Evolutionary conservation across 305 asterid species (phyloP), one percentile per base, ranked within the genome.

Genomic region (Ruellia speciosa): DNA sequence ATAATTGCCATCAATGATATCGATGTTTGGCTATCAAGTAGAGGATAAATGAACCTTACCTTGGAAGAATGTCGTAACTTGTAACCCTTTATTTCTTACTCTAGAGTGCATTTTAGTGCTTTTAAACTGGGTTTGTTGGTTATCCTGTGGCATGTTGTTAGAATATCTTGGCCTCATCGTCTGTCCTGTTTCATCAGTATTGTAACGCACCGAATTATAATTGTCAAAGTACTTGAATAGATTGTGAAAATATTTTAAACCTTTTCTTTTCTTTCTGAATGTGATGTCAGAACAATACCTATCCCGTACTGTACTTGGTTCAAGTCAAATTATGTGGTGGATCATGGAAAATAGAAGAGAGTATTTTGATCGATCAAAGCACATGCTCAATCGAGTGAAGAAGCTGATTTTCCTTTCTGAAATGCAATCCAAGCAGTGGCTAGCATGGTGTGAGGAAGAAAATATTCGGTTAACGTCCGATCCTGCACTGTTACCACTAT

Each of bases 281-380:
- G 18, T 67, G 31, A 37, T 70, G 64, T 73, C 94, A 93, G 99
- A 93, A 66, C 74, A 83, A 66, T 89, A 93, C 75, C 77, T 82
- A 49, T 85, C 88, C 3, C 94, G 87, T 24, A 86, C 96, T 40
- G 87, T 83, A 34, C 92, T 90, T 24, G 99, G 99, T 57, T 72
- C 97, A 34, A 84, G 79, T 40, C 99, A 93, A 73, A 83, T 93
- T 66, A 72, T 85, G 72, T 93, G 96, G 99, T 93, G 99, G 99
- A 93, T 93, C 73, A 89, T 93, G 99, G 99, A 93, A 75, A 89
- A 93, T 71, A 72, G 95, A 60, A 66, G 94, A 71, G 97, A 93
- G 72, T 89, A 93, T 74, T 93, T 93, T 41, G 81, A 83, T 64
- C 79, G 94, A 41, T 84, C 99, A 35, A 93, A 86, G 82, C 86